phyloP scores from a whole-genome alignment of 352 stramenopile species.

The Aphanomyces cochlioides region DNA sequence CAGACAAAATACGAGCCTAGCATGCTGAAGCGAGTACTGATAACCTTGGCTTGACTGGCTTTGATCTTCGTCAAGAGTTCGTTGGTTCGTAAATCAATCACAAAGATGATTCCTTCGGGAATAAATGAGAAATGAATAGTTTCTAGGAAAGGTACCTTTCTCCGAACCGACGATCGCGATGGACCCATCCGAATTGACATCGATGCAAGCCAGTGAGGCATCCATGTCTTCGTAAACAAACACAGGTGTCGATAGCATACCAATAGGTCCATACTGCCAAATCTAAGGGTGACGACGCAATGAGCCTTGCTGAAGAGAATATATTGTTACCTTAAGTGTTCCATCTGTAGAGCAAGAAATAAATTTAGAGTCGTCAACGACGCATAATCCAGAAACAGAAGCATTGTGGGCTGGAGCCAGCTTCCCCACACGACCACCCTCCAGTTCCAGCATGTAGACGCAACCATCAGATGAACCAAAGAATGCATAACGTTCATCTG shows the following conservation, averaged over 20 bases:
- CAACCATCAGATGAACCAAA: constrained; percentile 70
- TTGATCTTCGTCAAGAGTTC: constrained; percentile 61
- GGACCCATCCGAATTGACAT: constrained; percentile 51
- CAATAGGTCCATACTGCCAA: constrained; percentile 59
- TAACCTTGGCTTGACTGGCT: constrained; percentile 58
- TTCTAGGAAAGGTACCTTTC: constrained; percentile 49
- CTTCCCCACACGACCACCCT: constrained; percentile 54
- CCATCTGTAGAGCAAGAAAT: constrained; percentile 77
- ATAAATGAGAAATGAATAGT: constrained; percentile 24
- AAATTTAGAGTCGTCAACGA: constrained; percentile 42
- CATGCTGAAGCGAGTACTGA: constrained; percentile 62
- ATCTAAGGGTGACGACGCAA: constrained; percentile 35
- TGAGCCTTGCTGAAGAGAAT: neutral
- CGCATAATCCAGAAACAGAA: constrained; percentile 63
- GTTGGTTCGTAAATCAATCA: constrained; percentile 58
- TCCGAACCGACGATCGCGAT: constrained; percentile 51
- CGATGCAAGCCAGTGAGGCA: constrained; percentile 62
- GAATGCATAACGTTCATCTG: constrained; percentile 55
- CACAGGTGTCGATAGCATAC: constrained; percentile 49
- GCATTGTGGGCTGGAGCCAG: constrained; percentile 62
- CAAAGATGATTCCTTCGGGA: constrained; percentile 49
- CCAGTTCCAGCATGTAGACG: constrained; percentile 69
- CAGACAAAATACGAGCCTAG: constrained; percentile 53
- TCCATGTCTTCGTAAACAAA: constrained; percentile 58
- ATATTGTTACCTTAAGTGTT: constrained; percentile 40